These are phyloP conservation scores for Kalanchoe fedtschenkoi DNA, from an alignment of 164 flowering plant species.

Conservation along the genomic window DNA sequence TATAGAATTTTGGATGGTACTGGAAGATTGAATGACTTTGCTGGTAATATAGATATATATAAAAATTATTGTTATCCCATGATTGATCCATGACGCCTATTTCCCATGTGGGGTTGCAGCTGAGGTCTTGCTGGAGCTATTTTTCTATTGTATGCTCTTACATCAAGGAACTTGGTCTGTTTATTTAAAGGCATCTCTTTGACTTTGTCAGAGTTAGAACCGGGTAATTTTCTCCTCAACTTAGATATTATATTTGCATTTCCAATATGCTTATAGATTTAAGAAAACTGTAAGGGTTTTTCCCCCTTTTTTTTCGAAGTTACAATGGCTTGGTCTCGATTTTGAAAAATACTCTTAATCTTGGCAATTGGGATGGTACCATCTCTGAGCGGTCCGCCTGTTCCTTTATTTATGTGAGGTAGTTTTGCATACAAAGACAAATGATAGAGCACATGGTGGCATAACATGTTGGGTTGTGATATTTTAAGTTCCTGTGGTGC, in stretches of 20 bases:
- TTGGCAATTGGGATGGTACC: too few relatives aligned
- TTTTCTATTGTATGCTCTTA: neutral
- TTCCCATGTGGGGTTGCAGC: neutral
- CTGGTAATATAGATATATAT: too few relatives aligned
- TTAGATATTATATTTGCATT: neutral
- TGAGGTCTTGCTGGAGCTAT: neutral
- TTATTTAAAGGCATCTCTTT: neutral
- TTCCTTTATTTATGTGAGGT: neutral
- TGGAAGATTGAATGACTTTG: too few relatives aligned
- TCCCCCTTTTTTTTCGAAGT: neutral
- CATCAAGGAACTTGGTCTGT: neutral
- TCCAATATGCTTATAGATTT: neutral
- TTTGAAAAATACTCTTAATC: neutral
- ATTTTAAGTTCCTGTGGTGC: neutral
- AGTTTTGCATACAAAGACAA: neutral
- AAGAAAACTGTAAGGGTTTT: too few relatives aligned
- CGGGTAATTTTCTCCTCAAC: neutral
- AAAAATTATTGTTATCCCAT: neutral
- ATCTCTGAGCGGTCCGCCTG: neutral
- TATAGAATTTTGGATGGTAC: too few relatives aligned
- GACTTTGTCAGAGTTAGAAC: neutral
- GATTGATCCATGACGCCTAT: neutral
- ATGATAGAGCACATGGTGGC: too few relatives aligned
- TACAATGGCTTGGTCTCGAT: neutral
- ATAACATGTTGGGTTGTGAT: neutral